Base-by-base conservation (phyloP, 768 basidiomycete genomes). In the Phlebiopsis gigantea region DNA sequence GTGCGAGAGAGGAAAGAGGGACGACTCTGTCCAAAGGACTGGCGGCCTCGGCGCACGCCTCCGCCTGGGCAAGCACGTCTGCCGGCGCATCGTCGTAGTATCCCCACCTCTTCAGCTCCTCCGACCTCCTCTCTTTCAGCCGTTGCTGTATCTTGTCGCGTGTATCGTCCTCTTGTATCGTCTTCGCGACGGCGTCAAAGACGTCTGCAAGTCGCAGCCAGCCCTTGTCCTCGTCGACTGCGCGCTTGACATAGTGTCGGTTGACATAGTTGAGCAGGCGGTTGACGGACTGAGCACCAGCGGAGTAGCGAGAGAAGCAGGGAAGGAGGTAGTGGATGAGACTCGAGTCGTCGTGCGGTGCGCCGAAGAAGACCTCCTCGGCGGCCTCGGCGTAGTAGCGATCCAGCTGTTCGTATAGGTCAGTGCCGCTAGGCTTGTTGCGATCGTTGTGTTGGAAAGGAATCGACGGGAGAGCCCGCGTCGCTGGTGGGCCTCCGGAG, bases 201-300 rank as follows among this genome's bases (percentile, higher is more conserved):
- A 86, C 77, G 65, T 89, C 87, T 51, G 74, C 75, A 43, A 89
- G 72, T 28, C 84, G 79, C 42, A 90, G 75, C 88, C 88, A 90
- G 42, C 88, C 88, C 61, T 76, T 80, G 70, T 88, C 88, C 69
- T 90, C 87, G 68, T 90, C 88, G 15, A 86, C 75, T 45, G 84
- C 85, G 25, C 87, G 84, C 66, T 86, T 86, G 60, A 90, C 84
- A 66, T 85, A 85, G 68, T 88, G 85, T 34, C 82, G 72, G 64
- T 83, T 83, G 46, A 83, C 75, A 61, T 90, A 90, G 73, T 82
- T 89, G 62, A 90, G 77, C 29, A 90, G 80, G 62, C 88, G 81
- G 69, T 85, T 79, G 55, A 85, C 80, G 53, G 86, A 79, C 60
- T 81, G 79, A 3, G 83, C 83, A 47, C 88, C 87, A 43, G 81